Percentiles rank a stretch among this genome's conserved stretches.
phyloP scores from a whole-genome alignment of 768 basidiomycete genomes.

The Coprinopsis marcescibilis region DNA sequence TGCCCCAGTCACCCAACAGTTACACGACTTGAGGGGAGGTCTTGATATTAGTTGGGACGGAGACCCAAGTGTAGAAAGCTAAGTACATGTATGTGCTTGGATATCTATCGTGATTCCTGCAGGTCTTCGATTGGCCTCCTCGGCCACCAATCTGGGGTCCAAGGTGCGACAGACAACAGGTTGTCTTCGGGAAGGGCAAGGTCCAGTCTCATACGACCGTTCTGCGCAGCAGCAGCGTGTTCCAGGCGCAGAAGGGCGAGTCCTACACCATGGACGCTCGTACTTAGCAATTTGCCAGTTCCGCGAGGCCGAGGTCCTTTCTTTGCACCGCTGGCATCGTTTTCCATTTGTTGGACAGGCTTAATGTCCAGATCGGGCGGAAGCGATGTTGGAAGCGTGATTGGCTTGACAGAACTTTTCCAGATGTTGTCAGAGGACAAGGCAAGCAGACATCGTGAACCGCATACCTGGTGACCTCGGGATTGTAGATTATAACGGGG shows the following conservation, averaged over 20 bases:
- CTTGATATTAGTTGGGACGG: too few species aligned
- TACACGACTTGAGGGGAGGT: too few species aligned
- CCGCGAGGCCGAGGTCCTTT: constrained; percentile 55
- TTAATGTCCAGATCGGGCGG: constrained; percentile 33
- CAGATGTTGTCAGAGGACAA: background rate
- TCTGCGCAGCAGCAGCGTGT: constrained; percentile 51
- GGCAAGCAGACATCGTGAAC: constrained; percentile 21
- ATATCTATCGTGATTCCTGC: background rate
- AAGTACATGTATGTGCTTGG: too few species aligned
- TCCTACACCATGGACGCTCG: constrained; percentile 53
- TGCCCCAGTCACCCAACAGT: too few species aligned
- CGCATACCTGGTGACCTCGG: constrained; percentile 16
- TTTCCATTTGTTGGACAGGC: constrained; percentile 11
- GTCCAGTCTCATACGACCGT: constrained; percentile 39
- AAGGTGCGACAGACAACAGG: constrained; percentile 47
- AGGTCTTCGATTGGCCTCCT: constrained; percentile 11
- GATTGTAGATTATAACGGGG: constrained; percentile 57
- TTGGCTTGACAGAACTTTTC: constrained; percentile 12
- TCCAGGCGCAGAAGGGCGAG: constrained; percentile 79
- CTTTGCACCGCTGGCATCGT: constrained; percentile 13
- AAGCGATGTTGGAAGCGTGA: constrained; percentile 16
- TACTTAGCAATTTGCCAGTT: constrained; percentile 69
- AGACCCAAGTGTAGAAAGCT: too few species aligned
- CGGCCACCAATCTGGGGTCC: constrained; percentile 66
- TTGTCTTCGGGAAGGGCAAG: constrained; percentile 28